Conservation (phyloP, 78 protist species). For the Ministeria vibrans region DNA sequence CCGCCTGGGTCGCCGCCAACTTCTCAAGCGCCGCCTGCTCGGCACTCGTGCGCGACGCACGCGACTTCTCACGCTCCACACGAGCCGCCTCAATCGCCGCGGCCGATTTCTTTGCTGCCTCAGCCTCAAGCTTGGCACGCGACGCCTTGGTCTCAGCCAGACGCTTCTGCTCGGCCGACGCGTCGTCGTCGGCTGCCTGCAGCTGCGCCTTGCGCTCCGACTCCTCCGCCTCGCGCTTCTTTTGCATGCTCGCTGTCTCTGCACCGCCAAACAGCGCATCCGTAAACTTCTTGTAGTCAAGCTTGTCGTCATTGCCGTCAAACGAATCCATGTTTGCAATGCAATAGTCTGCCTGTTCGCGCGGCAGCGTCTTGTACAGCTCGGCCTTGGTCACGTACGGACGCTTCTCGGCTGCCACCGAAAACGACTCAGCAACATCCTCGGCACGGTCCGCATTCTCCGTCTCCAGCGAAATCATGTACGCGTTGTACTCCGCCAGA, state of each 20-base stretch:
- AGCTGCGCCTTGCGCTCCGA: no score
- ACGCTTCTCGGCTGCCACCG: conserved; percentile 15
- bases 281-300: background rate
- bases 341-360: background rate
- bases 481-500: conserved; percentile 20
- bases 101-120: no score
- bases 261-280: background rate
- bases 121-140: no score
- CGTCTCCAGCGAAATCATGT: conserved; percentile 16
- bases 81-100: no score
- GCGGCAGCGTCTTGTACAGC: background rate
- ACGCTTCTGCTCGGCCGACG: no score
- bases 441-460: conserved; percentile 11
- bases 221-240: no score
- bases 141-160: no score
- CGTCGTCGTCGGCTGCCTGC: no score
- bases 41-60: no score
- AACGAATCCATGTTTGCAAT: background rate
- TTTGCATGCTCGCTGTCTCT: no score
- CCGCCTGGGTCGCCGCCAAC: background rate
- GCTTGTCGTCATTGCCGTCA: background rate
- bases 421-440: conserved; percentile 30
- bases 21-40: no score
- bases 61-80: no score
- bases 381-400: background rate